Base-by-base conservation (phyloP, 345 rosid species). In the Citrus sp. region DNA sequence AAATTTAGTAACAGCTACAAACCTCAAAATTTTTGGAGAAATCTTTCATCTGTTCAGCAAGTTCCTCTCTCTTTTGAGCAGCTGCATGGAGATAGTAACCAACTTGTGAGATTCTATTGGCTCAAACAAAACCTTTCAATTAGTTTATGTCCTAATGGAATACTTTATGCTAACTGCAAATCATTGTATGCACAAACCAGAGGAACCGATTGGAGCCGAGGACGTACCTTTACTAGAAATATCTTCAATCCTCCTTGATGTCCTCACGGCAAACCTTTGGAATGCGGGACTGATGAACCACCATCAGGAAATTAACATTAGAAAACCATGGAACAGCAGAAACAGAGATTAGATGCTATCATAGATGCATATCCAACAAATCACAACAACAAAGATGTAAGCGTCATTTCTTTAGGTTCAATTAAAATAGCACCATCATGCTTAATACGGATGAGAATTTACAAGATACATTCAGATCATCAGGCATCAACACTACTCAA, bases 221-320 rank as follows among this genome's bases (percentile, higher is more conserved):
- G 37, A 66, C 84, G 24, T 66, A 92, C 94, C 93, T 27, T 86
- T 72, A 66, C 58, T 82, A 5, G 98, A 93, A 38, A 92, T 62
- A 72, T 92, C 89, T 71, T 92, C 97, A 12, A 93, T 87, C 82
- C 55, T 87, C 85, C 80, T 87, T 9, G 97, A 93, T 4, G 96
- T 92, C 84, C 93, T 90, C 74, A 93, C 98, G 27, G 98, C 96
- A 88, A 93, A 93, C 79, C 98, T 89, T 87, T 93, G 98, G 78
- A 93, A 93, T 66, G 96, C 82, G 79, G 82, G 96, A 80, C 98
- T 93, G 85, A 27, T 21, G 70, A 75, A 34, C 34, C 56, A 80
- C 13, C 75, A 70, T 42, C 19, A 18, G 30, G 25, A 21, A 12
- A 63, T 62, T 24, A 9, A 37, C 37, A 60, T 49, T 56, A 18